phyloP scores from a whole-genome alignment of 305 asterid genomes.

The Galium porrigens region DNA sequence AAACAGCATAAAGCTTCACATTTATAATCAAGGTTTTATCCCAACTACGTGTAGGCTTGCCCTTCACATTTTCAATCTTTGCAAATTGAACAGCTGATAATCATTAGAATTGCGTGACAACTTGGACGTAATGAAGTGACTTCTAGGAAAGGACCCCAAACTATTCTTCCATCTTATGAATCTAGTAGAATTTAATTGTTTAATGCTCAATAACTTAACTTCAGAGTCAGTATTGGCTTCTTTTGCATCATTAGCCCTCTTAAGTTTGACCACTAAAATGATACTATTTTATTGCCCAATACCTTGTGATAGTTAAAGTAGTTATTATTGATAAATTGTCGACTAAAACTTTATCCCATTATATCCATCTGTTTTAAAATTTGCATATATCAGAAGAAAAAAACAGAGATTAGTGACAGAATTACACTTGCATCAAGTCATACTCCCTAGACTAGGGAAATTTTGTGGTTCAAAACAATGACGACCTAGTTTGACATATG shows the following conservation, averaged over 20 bases:
- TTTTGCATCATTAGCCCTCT: background rate
- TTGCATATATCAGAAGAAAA: background rate
- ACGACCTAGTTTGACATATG: background rate
- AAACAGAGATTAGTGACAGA: background rate
- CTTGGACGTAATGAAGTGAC: background rate
- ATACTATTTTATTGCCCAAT: background rate
- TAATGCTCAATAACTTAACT: background rate
- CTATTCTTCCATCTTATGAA: background rate
- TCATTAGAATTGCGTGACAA: background rate
- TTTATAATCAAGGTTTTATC: background rate
- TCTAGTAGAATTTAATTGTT: no score
- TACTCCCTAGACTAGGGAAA: background rate
- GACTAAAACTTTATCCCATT: background rate
- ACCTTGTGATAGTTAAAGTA: background rate
- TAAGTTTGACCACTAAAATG: background rate
- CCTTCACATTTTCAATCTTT: background rate
- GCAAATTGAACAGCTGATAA: background rate
- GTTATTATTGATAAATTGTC: background rate
- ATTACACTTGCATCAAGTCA: background rate
- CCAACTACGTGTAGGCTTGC: background rate
- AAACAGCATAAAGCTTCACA: background rate
- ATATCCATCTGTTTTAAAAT: background rate
- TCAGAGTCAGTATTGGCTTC: background rate
- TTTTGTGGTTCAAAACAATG: background rate
- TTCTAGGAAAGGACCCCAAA: background rate